These are phyloP conservation scores for Trypanosoma conorhini DNA, from an alignment of 208 protist species.

Conservation along the genomic window DNA sequence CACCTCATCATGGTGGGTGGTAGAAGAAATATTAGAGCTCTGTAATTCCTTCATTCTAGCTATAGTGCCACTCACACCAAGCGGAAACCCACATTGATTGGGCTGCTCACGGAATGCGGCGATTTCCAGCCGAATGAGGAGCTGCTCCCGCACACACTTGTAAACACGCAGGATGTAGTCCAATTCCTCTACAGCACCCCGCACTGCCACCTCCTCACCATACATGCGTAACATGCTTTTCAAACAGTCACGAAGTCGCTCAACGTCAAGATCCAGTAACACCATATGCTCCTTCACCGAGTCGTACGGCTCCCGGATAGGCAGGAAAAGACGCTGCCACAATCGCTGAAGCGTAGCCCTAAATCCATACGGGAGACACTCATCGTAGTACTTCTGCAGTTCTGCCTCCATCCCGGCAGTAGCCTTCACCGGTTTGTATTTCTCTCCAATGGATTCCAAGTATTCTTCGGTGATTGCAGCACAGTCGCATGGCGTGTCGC, in stretches of 20 bases:
- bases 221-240: conserved; percentile 14
- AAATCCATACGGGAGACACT: conserved; percentile 26
- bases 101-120: conserved; percentile 26
- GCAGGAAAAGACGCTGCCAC: conserved; percentile 19
- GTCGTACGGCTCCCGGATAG: conserved; percentile 25
- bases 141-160: conserved; percentile 22
- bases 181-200: conserved; percentile 20
- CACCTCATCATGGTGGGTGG: background rate
- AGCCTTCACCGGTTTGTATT: conserved; percentile 13
- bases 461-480: background rate
- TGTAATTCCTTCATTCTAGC: conserved; percentile 2
- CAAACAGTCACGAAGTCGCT: conserved; percentile 20
- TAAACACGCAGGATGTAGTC: conserved; percentile 23
- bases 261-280: conserved; percentile 26
- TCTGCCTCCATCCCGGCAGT: conserved; percentile 15
- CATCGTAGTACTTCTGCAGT: conserved; percentile 8
- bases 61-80: conserved; percentile 31
- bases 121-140: conserved; percentile 25
- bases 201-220: conserved; percentile 22
- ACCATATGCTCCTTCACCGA: conserved; percentile 30
- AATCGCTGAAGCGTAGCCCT: conserved; percentile 17
- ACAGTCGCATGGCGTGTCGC: conserved; percentile 6
- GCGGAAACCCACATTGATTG: conserved; percentile 19
- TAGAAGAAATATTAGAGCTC: background rate
- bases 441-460: conserved; percentile 20